Evolutionary conservation across 306 rosid species (phyloP), one percentile per base, ranked within the genome.

Genomic region (Cercis canadensis): DNA sequence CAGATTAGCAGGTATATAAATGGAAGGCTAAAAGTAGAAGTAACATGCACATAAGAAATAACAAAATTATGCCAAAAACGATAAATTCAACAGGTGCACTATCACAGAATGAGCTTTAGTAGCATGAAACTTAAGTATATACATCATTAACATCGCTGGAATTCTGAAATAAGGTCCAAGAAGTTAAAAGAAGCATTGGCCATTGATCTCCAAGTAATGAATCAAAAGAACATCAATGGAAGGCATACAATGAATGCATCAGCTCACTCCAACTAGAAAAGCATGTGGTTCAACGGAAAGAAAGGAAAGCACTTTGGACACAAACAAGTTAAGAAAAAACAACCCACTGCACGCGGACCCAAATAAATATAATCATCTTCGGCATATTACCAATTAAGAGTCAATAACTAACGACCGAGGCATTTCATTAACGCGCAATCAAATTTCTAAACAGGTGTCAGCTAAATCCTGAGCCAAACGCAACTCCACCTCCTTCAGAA

Each of bases 401-500:
- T 37, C 69, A 53, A 74, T 11, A 31, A 58, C 58, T 59, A 69
- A 53, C 59, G 60, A 33, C 12, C 39, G 34, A 55, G 68, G 72
- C 49, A 37, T 62, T 44, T 40, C 0, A 47, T 34, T 36, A 24
- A 24, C 14, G 31, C 52, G 41, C 24, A 78, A 64, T n/a, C n/a
- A n/a, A n/a, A n/a, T n/a, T n/a, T n/a, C n/a, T n/a, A n/a, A n/a
- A n/a, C n/a, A n/a, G n/a, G n/a, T n/a, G n/a, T n/a, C n/a, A n/a
- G n/a, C n/a, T n/a, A n/a, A n/a, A n/a, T 56, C 63, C 80, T 46
- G 50, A 61, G 55, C 37, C 57, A 24, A 73, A 66, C 60, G 41
- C 31, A 61, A 75, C 66, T 36, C 66, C 4, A 46, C 12, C 16
- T 12, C 17, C 52, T 37, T 8, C 43, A 13, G 5, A 8, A 17